Evolutionary conservation across 352 stramenopile species (phyloP).

Genomic region (Phytophthora lateralis): DNA sequence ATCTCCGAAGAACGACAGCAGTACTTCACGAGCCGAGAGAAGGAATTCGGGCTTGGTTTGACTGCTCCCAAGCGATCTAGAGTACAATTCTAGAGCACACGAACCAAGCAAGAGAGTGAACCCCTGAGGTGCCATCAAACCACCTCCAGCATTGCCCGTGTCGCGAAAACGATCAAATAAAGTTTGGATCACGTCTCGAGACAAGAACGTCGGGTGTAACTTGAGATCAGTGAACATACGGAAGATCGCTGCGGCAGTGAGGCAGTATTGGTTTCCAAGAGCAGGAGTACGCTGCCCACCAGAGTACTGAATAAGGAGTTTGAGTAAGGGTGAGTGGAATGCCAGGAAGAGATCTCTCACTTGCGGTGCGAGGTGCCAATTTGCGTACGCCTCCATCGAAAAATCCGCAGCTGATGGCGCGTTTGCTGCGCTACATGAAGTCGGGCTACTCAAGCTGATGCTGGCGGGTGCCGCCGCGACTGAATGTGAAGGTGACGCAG

Average conservation of each 20-base stretch:
- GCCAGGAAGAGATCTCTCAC: slow-evolving; percentile 68
- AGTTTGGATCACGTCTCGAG: slow-evolving; percentile 49
- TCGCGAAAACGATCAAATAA: slow-evolving; percentile 54
- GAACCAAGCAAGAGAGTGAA: slow-evolving; percentile 68
- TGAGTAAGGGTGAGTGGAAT: slow-evolving; percentile 56
- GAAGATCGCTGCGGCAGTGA: slow-evolving; percentile 42
- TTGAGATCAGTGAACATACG: slow-evolving; percentile 70
- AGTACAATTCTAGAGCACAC: slow-evolving; percentile 66
- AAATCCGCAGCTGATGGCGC: slow-evolving; percentile 4
- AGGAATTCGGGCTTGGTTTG: slow-evolving; percentile 28
- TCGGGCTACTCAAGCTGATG: slow-evolving; percentile 2
- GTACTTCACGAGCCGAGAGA: slow-evolving; percentile 67
- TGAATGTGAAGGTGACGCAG: slow-evolving; percentile 18
- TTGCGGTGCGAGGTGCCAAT: slow-evolving; percentile 60
- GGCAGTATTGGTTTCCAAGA: slow-evolving; percentile 55
- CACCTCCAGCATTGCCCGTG: slow-evolving; percentile 18
- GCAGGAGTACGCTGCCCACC: slow-evolving; percentile 44
- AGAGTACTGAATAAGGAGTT: slow-evolving; percentile 60
- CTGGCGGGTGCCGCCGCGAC: slow-evolving; percentile 3
- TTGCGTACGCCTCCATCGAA: slow-evolving; percentile 41
- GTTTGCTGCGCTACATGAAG: background rate
- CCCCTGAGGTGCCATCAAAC: slow-evolving; percentile 43
- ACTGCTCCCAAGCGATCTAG: slow-evolving; percentile 24
- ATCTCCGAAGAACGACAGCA: slow-evolving; percentile 74
- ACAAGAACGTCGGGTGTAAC: slow-evolving; percentile 59